These are phyloP conservation scores for Fistulinella cinereoalba DNA, from an alignment of 1,284 basidiomycete genomes.

Conservation along the genomic window DNA sequence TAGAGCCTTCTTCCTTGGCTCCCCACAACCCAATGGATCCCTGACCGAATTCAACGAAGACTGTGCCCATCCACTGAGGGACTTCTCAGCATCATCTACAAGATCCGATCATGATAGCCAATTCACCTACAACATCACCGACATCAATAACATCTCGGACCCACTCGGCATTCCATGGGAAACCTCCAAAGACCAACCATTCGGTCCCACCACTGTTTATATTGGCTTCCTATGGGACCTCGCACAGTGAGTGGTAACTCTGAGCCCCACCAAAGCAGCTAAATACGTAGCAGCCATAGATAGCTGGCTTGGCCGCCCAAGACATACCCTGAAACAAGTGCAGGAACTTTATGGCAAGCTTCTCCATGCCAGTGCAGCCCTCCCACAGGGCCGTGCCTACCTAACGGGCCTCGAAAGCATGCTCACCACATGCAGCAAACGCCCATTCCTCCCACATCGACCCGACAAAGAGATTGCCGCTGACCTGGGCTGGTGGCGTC, in stretches of 20 bases:
- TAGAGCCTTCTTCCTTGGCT: too few relatives aligned
- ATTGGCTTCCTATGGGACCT: conserved; percentile 12
- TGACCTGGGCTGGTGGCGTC: conserved; percentile 8
- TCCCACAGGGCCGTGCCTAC: background rate
- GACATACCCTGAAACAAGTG: conserved; percentile 2
- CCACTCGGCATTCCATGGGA: conserved; percentile 8
- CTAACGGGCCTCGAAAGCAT: conserved; percentile 7
- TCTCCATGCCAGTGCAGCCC: background rate
- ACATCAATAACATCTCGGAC: background rate
- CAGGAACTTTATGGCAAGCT: conserved; percentile 13
- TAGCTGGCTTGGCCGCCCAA: rapidly evolving
- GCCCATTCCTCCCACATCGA: conserved; percentile 7
- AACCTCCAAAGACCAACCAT: conserved; percentile 8
- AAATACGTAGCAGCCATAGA: conserved; percentile 6
- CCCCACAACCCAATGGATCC: too few relatives aligned
- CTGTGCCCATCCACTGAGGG: too few relatives aligned
- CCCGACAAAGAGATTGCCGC: background rate
- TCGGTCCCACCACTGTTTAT: background rate
- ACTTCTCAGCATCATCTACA: too few relatives aligned
- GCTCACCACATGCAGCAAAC: background rate
- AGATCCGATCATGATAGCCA: background rate
- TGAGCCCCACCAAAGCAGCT: rapidly evolving
- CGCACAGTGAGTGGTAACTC: rapidly evolving
- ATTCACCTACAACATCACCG: conserved; percentile 1
- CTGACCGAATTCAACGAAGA: too few relatives aligned